Conservation (phyloP, 2,329 filamentous ascomycete species). For the Phyllosticta citrichinensis region DNA sequence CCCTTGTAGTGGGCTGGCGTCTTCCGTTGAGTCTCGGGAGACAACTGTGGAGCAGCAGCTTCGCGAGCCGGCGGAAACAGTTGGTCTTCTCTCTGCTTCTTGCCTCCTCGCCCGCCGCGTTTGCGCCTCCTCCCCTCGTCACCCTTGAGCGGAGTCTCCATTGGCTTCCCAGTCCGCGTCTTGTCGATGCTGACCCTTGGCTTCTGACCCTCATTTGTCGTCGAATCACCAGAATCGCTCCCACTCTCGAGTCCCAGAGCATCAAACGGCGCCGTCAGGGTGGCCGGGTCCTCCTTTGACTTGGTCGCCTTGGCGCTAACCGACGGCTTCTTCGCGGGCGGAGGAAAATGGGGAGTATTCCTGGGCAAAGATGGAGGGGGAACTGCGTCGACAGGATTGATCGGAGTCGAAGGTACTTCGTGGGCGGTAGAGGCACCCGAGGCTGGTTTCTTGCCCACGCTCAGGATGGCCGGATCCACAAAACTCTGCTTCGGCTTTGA, state of each 20-base stretch:
- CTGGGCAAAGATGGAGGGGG: slow-evolving; percentile 23
- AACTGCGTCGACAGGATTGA: slow-evolving; percentile 30
- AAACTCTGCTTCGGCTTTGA: slow-evolving; percentile 39
- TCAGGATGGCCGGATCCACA: slow-evolving; percentile 75
- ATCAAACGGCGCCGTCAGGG: slow-evolving; percentile 30
- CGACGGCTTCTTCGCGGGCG: slow-evolving; percentile 25
- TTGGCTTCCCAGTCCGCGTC: slow-evolving; percentile 30
- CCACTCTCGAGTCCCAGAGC: slow-evolving; percentile 30
- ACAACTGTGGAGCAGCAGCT: slow-evolving; percentile 18
- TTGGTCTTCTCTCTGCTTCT: slow-evolving; percentile 29
- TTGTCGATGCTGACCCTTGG: slow-evolving; percentile 30
- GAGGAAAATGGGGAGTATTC: slow-evolving; percentile 20
- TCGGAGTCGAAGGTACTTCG: slow-evolving; percentile 33
- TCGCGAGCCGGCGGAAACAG: slow-evolving; percentile 20
- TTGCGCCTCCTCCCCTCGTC: slow-evolving; percentile 36
- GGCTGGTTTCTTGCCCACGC: slow-evolving; percentile 41
- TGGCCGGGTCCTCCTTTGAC: slow-evolving; percentile 27
- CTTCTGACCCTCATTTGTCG: slow-evolving; percentile 16
- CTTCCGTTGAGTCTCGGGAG: slow-evolving; percentile 22
- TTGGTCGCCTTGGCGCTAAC: slow-evolving; percentile 16
- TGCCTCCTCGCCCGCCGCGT: slow-evolving; percentile 34
- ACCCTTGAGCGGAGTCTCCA: slow-evolving; percentile 21
- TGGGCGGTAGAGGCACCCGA: slow-evolving; percentile 12
- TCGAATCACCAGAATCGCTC: slow-evolving; percentile 26
- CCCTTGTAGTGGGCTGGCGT: slow-evolving; percentile 36